Conservation (phyloP, 2,329 filamentous ascomycete species). For the Clarireedia paspali region DNA sequence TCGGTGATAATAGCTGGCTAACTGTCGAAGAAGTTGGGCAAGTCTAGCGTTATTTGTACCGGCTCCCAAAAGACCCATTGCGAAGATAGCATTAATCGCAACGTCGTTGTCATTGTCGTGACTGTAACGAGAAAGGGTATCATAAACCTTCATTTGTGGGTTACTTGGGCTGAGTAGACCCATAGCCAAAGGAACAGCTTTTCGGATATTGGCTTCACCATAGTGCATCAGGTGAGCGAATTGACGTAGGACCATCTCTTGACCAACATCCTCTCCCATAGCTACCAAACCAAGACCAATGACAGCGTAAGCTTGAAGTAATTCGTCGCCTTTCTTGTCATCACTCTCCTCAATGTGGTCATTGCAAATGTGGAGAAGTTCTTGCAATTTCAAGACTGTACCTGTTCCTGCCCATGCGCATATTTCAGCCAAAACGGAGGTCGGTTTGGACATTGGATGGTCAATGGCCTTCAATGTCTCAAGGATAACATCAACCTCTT, state of each 20-base stretch:
- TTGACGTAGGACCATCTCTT: constrained; percentile 96
- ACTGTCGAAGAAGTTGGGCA: constrained; percentile 85
- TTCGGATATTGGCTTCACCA: constrained; percentile 92
- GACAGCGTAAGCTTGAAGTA: constrained; percentile 93
- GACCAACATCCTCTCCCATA: constrained; percentile 97
- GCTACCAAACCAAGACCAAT: constrained; percentile 88
- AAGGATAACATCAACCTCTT: constrained; percentile 96
- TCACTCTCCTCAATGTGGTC: constrained; percentile 93
- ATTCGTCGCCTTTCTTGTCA: constrained; percentile 90
- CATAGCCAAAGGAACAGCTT: constrained; percentile 93
- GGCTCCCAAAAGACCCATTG: constrained; percentile 94
- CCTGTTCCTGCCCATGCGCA: constrained; percentile 98
- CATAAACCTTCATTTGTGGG: constrained; percentile 99
- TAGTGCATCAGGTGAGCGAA: constrained; percentile 99
- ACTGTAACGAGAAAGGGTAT: constrained; percentile 92
- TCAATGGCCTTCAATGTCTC: constrained; percentile 96
- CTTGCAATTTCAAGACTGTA: constrained; percentile 93
- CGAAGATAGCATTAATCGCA: constrained; percentile 96
- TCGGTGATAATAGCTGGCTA: constrained; percentile 96
- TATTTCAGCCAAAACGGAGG: constrained; percentile 86
- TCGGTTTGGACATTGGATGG: constrained; percentile 95
- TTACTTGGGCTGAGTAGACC: constrained; percentile 95
- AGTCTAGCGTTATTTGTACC: constrained; percentile 97
- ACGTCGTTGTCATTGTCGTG: constrained; percentile 99
- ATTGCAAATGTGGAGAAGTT: constrained; percentile 95